Percentiles rank a stretch among this genome's conserved stretches.
Conservation (phyloP, 805 yeast genomes). For the Alloascoidea africana region DNA sequence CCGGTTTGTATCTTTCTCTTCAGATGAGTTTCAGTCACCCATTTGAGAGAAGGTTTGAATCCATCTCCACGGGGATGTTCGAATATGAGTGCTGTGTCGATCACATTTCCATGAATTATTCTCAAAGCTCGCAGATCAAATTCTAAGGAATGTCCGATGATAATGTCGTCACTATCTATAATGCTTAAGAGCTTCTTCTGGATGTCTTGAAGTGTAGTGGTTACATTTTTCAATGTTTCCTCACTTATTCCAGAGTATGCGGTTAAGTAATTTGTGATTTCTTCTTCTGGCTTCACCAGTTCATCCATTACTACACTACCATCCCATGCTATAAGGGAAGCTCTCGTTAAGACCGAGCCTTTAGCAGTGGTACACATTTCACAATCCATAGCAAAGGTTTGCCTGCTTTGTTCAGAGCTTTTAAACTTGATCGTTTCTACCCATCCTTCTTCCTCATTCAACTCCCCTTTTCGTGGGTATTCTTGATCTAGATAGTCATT, state of each 20-base stretch:
- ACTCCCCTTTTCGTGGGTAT: constrained; percentile 17
- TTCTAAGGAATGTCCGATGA: constrained; percentile 86
- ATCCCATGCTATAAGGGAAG: constrained; percentile 55
- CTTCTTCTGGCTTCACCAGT: constrained; percentile 62
- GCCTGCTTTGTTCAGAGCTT: constrained; percentile 31
- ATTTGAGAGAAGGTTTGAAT: constrained; percentile 57
- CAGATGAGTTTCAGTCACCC: constrained; percentile 46
- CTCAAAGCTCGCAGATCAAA: constrained; percentile 62
- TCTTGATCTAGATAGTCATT: constrained; percentile 32
- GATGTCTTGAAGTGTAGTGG: constrained; percentile 50
- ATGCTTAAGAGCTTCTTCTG: constrained; percentile 37
- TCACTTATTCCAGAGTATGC: constrained; percentile 77
- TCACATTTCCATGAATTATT: constrained; percentile 54
- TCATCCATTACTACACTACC: constrained; percentile 46
- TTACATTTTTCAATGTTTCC: constrained; percentile 44
- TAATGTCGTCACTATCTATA: constrained; percentile 42
- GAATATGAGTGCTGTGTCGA: constrained; percentile 63
- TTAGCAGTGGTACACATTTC: constrained; percentile 67
- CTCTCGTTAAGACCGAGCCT: constrained; percentile 64
- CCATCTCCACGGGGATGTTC: constrained; percentile 38
- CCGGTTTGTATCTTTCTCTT: constrained; percentile 50
- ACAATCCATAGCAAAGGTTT: constrained; percentile 71
- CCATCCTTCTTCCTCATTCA: constrained; percentile 25
- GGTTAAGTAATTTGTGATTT: constrained; percentile 71
- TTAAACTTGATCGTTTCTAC: constrained; percentile 36